phyloP scores from a whole-genome alignment of 306 rosid species.

The Spatholobus suberectus region DNA sequence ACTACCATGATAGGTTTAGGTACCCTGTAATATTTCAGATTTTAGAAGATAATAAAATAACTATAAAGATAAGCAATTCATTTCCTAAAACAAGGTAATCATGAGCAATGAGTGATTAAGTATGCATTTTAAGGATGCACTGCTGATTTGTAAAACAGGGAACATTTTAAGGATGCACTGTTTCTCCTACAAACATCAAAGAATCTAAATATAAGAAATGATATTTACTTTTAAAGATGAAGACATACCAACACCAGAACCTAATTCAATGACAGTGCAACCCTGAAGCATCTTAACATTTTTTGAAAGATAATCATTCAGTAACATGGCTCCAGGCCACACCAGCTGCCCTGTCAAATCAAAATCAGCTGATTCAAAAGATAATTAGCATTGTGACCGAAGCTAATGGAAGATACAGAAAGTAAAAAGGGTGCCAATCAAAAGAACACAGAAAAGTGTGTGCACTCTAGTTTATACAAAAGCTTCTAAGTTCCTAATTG shows the following conservation, averaged over 20 bases:
- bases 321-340: conserved; percentile 95
- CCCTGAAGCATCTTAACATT: conserved; percentile 68
- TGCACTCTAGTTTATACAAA: background rate
- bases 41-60: conserved; percentile 4
- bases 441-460: conserved; percentile 4
- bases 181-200: conserved; percentile 27
- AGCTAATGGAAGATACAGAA: conserved; percentile 18
- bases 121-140: background rate
- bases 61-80: conserved; percentile 4
- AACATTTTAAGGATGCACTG: background rate
- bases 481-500: background rate
- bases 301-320: conserved; percentile 82
- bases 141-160: background rate
- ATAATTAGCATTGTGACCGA: conserved; percentile 40
- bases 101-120: background rate
- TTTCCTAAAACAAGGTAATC: conserved; percentile 20
- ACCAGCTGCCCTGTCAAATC: conserved; percentile 96
- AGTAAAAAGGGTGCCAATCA: background rate
- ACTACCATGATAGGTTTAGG: background rate
- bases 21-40: background rate
- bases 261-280: conserved; percentile 75
- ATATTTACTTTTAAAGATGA: conserved; percentile 26
- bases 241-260: conserved; percentile 96
- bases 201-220: conserved; percentile 4
- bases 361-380: conserved; percentile 80